Percentiles rank a stretch among this genome's conserved stretches.
Conservation (phyloP, 306 rosid species). For the Erythrophleum fordii region DNA sequence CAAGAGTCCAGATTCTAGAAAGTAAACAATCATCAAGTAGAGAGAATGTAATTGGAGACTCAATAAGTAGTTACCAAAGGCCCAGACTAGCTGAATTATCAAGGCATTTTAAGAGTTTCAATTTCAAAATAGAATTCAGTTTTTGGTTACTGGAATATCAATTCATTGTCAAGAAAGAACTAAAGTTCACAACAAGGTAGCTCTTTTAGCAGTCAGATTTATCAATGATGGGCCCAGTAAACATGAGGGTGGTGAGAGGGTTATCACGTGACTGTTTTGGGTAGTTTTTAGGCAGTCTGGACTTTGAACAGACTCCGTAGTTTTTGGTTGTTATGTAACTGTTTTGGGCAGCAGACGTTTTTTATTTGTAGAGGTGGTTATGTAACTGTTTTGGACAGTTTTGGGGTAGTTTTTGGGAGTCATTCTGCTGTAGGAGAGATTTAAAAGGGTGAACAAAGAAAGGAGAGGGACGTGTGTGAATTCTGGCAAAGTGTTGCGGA, state of each 20-base stretch:
- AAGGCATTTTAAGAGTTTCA: conserved; percentile 5
- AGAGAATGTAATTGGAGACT: not conserved
- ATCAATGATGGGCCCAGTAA: not conserved
- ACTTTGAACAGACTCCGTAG: not conserved
- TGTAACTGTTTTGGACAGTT: not conserved
- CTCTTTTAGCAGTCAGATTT: not conserved
- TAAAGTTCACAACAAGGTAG: not conserved
- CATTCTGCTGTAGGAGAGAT: not conserved
- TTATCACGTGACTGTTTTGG: not conserved
- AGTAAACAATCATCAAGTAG: conserved; percentile 15
- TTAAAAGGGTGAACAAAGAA: not conserved
- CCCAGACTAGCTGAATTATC: not conserved
- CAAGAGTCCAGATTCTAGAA: conserved; percentile 18
- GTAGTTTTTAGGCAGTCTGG: not conserved
- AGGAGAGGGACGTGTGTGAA: not conserved
- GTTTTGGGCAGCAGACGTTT: not conserved
- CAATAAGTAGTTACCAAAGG: not conserved
- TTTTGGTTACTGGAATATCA: conserved; percentile 20
- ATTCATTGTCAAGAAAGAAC: not conserved
- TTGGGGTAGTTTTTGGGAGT: not conserved
- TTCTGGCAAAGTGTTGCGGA: not conserved
- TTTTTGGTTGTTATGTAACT: not conserved
- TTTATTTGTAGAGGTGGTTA: not conserved
- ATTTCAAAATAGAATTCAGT: conserved; percentile 7
- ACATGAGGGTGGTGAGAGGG: not conserved